phyloP scores from a whole-genome alignment of 345 rosid genomes.

The Sisymbrium irio region DNA sequence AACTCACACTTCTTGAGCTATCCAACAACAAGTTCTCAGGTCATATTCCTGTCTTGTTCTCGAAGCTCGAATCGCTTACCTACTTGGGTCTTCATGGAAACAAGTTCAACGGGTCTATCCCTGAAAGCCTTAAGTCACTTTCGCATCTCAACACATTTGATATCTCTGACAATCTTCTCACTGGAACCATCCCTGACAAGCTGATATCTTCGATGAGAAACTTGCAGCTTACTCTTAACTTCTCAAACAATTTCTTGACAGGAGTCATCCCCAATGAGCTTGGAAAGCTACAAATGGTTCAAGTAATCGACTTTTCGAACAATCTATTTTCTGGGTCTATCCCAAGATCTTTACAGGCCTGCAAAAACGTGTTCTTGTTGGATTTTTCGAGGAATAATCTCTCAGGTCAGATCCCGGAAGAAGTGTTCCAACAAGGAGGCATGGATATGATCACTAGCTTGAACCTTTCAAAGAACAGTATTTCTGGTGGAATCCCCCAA shows the following conservation, averaged over 20 bases:
- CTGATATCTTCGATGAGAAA: constrained; percentile 43
- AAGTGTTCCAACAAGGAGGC: constrained; percentile 36
- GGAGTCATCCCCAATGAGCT: constrained; percentile 69
- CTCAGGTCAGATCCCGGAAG: constrained; percentile 50
- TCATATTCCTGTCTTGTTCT: constrained; percentile 47
- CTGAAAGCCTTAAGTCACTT: constrained; percentile 49
- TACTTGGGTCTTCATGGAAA: constrained; percentile 56
- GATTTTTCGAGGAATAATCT: constrained; percentile 70
- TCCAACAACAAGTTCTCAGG: constrained; percentile 61
- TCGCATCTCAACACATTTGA: constrained; percentile 50
- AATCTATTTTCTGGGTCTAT: constrained; percentile 66
- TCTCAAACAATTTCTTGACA: constrained; percentile 58
- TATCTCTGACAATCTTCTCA: constrained; percentile 67
- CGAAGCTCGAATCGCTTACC: constrained; percentile 59
- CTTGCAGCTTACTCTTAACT: constrained; percentile 62
- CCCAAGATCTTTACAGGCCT: constrained; percentile 54
- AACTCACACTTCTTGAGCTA: constrained; percentile 50
- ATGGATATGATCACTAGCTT: constrained; percentile 47
- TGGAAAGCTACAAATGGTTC: constrained; percentile 66
- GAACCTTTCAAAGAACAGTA: constrained; percentile 63
- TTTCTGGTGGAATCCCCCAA: constrained; percentile 57
- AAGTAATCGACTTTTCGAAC: constrained; percentile 74
- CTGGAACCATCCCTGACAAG: constrained; percentile 52
- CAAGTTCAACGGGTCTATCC: constrained; percentile 70
- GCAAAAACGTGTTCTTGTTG: constrained; percentile 64